phyloP scores from a whole-genome alignment of 352 stramenopile genomes.

The Pythium periplocum region DNA sequence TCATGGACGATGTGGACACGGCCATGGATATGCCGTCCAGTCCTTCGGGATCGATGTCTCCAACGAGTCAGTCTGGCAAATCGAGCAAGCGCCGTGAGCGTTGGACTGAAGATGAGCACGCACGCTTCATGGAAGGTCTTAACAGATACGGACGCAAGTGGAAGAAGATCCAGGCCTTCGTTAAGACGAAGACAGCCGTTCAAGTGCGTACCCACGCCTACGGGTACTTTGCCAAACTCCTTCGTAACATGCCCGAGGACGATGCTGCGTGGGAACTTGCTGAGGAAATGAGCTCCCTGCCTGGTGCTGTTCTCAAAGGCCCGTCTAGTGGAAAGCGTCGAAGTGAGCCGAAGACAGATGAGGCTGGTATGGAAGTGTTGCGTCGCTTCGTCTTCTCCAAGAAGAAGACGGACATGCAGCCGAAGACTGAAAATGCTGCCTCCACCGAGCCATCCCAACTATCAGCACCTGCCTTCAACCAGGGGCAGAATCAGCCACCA shows the following conservation, averaged over 20 bases:
- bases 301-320: constrained; percentile 66
- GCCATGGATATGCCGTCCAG: constrained; percentile 28
- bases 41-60: constrained; percentile 33
- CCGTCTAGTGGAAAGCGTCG: constrained; percentile 70
- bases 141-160: constrained; percentile 84
- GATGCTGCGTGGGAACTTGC: constrained; percentile 77
- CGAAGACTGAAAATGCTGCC: constrained; percentile 9
- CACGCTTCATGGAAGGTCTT: constrained; percentile 81
- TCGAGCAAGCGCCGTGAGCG: constrained; percentile 71
- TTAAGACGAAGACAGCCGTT: constrained; percentile 83
- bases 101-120: constrained; percentile 81
- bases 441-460: neutral
- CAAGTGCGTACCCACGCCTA: constrained; percentile 85
- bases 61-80: constrained; percentile 52
- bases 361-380: constrained; percentile 78
- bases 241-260: constrained; percentile 83
- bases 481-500: constrained; percentile 1
- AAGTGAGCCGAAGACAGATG: constrained; percentile 81
- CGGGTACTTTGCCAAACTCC: constrained; percentile 82
- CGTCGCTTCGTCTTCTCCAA: constrained; percentile 82
- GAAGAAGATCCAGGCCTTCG: constrained; percentile 86
- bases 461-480: constrained; percentile 3
- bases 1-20: constrained; percentile 8
- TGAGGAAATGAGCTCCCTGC: constrained; percentile 75
- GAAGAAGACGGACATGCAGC: constrained; percentile 25